These are phyloP conservation scores for Sporisorium graminicola DNA, from an alignment of 1,284 basidiomycete species.

Conservation along the genomic window DNA sequence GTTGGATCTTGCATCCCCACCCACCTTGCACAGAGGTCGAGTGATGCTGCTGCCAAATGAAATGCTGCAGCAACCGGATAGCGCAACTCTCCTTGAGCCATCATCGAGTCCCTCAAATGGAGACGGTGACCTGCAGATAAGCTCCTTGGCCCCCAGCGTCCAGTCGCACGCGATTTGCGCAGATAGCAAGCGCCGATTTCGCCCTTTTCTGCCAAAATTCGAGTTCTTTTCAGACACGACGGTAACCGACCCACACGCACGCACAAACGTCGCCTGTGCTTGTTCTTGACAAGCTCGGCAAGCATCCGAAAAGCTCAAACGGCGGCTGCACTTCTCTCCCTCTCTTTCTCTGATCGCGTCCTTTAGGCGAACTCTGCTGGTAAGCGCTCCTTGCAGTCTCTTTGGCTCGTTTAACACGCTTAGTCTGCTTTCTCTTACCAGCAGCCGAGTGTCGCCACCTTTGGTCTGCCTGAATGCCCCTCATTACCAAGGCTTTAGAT, in stretches of 20 bases:
- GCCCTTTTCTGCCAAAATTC: too few species aligned
- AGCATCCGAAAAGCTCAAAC: background rate
- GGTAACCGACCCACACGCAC: too few species aligned
- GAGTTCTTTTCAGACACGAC: too few species aligned
- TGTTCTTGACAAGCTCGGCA: background rate
- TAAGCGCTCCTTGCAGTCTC: conserved; percentile 5
- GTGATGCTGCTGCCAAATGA: too few species aligned
- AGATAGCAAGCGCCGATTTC: background rate
- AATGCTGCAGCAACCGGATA: too few species aligned
- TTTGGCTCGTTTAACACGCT: background rate
- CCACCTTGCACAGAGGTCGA: too few species aligned
- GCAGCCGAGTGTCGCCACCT: conserved; percentile 3
- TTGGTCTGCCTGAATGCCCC: background rate
- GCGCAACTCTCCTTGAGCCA: too few species aligned
- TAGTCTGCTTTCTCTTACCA: background rate
- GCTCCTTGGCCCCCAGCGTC: background rate
- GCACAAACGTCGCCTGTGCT: background rate
- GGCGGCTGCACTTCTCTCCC: background rate
- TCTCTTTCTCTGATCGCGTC: background rate
- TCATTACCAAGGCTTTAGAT: too few species aligned
- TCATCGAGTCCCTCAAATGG: too few species aligned
- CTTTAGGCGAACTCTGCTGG: background rate
- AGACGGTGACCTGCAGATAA: background rate
- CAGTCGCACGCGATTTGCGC: background rate
- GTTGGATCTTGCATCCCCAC: too few species aligned